phyloP scores from a whole-genome alignment of 2,329 filamentous ascomycete species.

The Neonectria coccinea region DNA sequence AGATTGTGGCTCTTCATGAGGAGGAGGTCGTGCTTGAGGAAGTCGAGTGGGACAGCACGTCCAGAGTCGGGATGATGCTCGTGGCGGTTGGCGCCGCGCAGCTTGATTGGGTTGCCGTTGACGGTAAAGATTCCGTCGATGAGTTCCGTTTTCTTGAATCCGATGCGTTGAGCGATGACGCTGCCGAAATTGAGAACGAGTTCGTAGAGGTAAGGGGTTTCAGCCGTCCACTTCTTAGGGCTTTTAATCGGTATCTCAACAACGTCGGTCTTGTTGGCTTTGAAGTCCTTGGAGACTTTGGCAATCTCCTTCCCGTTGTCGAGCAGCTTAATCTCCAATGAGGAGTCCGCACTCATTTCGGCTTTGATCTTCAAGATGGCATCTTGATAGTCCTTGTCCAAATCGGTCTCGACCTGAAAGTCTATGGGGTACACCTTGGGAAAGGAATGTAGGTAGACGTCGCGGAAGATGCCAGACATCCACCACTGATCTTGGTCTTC shows the following conservation, averaged over 20 bases:
- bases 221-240: slow-evolving; percentile 74
- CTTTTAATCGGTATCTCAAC: slow-evolving; percentile 58
- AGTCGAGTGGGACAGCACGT: slow-evolving; percentile 70
- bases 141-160: slow-evolving; percentile 55
- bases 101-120: slow-evolving; percentile 72
- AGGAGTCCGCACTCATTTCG: slow-evolving; percentile 52
- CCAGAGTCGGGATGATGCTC: slow-evolving; percentile 75
- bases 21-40: slow-evolving; percentile 70
- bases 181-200: slow-evolving; percentile 60
- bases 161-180: slow-evolving; percentile 45
- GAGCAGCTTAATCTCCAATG: slow-evolving; percentile 51
- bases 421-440: slow-evolving; percentile 66
- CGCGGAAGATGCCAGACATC: slow-evolving; percentile 71
- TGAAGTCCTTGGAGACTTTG: slow-evolving; percentile 2
- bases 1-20: slow-evolving; percentile 77
- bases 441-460: slow-evolving; percentile 74
- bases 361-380: slow-evolving; percentile 59
- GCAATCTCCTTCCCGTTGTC: slow-evolving; percentile 40
- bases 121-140: slow-evolving; percentile 71
- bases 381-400: slow-evolving; percentile 66
- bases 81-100: slow-evolving; percentile 77
- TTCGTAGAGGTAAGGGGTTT: slow-evolving; percentile 72
- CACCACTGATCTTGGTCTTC: slow-evolving; percentile 81
- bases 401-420: slow-evolving; percentile 65
- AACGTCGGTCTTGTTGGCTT: slow-evolving; percentile 41